A percentile compares a stretch with the other conserved stretches of the same genome.
Conservation (phyloP, 148 eudicot species). For the Chenopodium quinoa region DNA sequence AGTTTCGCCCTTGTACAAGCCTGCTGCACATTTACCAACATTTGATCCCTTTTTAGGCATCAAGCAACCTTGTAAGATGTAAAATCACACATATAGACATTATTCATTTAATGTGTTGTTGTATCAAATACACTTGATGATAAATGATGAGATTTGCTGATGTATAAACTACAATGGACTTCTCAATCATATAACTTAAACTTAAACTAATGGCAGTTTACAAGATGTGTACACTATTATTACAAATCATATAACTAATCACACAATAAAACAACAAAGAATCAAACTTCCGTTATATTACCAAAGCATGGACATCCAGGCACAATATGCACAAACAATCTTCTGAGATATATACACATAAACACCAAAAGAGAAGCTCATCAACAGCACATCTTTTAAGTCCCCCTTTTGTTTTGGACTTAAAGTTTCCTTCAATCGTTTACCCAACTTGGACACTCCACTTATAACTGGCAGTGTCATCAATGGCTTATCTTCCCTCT, state of each 20-base stretch:
- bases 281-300: constrained; percentile 3
- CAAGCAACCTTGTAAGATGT: too few relatives aligned
- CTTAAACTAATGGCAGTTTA: background rate
- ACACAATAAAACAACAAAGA: background rate
- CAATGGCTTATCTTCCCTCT: constrained; percentile 18
- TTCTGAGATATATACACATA: constrained; percentile 89
- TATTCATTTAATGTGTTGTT: too few relatives aligned
- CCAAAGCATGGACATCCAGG: constrained; percentile 73
- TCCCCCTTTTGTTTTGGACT: constrained; percentile 88
- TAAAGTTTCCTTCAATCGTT: constrained; percentile 47
- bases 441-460: constrained; percentile 43
- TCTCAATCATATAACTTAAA: too few relatives aligned
- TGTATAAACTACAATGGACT: too few relatives aligned
- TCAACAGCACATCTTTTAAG: constrained; percentile 76
- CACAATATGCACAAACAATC: constrained; percentile 91
- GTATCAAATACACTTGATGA: too few relatives aligned
- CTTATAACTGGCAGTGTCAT: background rate
- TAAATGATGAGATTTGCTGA: too few relatives aligned
- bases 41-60: too few relatives aligned
- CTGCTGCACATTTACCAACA: too few relatives aligned
- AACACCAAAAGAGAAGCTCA: constrained; percentile 91
- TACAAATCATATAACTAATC: constrained; percentile 1
- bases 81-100: too few relatives aligned
- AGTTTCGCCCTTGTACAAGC: too few relatives aligned
- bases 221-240: background rate